A percentile compares a stretch with the other conserved stretches of the same genome.
Conservation (phyloP, 768 basidiomycete genomes). For the Sarcodon sp. region DNA sequence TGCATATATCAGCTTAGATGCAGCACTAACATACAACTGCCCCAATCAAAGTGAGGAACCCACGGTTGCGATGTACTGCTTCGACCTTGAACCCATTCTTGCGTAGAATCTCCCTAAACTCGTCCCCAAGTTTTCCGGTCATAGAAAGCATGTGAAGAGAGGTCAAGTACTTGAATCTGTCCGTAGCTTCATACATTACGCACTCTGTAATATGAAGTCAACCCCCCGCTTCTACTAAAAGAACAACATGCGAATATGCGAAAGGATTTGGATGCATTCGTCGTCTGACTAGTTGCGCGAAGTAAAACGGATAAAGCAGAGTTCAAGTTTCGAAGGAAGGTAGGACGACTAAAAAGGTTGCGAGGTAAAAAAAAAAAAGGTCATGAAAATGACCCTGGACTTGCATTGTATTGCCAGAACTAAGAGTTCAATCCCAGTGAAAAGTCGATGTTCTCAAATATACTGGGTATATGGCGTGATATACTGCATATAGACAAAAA, state of each 20-base stretch:
- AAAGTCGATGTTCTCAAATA: too few relatives aligned
- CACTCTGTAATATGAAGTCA: not conserved
- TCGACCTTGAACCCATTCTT: not conserved
- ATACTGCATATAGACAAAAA: too few relatives aligned
- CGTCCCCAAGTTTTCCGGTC: not conserved
- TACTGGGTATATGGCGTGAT: too few relatives aligned
- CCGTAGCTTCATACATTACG: not conserved
- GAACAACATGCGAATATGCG: not conserved
- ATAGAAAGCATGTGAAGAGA: not conserved
- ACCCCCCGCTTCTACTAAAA: not conserved
- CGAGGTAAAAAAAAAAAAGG: not conserved
- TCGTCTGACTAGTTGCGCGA: not conserved
- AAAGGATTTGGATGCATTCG: not conserved
- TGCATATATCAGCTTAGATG: too few relatives aligned
- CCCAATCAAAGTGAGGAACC: not conserved
- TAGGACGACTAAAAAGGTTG: not conserved
- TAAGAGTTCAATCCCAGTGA: too few relatives aligned
- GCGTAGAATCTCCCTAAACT: not conserved
- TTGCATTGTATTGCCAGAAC: not conserved
- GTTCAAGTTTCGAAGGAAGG: not conserved
- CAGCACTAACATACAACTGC: not conserved
- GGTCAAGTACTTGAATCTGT: not conserved
- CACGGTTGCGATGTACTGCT: not conserved
- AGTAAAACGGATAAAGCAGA: not conserved
- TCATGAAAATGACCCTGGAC: not conserved